Evolutionary conservation across 78 protist genomes (phyloP).

Genomic region (Pirum gemmata): DNA sequence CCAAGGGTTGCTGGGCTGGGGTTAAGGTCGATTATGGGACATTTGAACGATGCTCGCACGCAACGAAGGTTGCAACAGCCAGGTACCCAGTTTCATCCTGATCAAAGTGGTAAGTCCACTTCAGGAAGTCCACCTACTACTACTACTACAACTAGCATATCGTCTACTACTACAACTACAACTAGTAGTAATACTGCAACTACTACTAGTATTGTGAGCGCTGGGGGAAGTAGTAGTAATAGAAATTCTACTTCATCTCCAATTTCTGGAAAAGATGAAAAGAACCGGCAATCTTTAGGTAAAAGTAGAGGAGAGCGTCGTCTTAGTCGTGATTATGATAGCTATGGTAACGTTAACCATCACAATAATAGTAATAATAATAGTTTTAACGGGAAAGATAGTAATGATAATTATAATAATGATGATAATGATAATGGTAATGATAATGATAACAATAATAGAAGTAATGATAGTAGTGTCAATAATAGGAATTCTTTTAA

Average conservation of each 20-base stretch:
- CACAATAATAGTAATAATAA: too few species aligned
- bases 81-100: neutral
- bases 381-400: neutral
- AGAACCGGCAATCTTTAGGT: neutral
- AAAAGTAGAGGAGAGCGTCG: neutral
- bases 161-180: neutral
- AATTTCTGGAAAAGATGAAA: neutral
- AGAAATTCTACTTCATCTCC: too few species aligned
- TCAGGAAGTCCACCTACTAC: neutral
- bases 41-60: neutral
- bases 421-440: neutral
- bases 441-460: neutral
- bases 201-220: neutral
- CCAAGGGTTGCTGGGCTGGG: neutral
- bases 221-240: neutral
- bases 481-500: neutral
- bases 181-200: neutral
- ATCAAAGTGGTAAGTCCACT: neutral
- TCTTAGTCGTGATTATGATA: neutral
- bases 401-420: neutral
- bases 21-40: neutral
- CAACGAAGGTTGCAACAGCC: neutral
- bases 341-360: neutral
- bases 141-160: neutral
- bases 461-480: neutral